Base-by-base conservation (phyloP, 495 filamentous ascomycete species). In the Neurospora pannonica region DNA sequence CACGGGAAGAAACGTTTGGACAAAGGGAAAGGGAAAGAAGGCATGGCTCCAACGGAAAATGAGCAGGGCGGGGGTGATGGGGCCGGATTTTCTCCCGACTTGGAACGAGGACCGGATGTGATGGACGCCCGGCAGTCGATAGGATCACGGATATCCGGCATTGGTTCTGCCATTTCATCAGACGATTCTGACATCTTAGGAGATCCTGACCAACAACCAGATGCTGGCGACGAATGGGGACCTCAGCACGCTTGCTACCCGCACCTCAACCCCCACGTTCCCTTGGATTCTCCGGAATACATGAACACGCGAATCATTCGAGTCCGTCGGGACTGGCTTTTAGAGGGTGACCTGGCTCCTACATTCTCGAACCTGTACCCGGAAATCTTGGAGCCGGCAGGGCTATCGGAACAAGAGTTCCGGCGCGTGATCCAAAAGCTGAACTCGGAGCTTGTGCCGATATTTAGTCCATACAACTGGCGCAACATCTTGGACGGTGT, bases 281-380 rank as follows among this genome's bases (percentile, higher is more conserved):
- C 95, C 2, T 79, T 92, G 24, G 86, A 89, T 67, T 95, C 93
- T 2, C 85, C 88, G 8, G 89, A 97, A 75, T 92, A 91, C 77
- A 81, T 86, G 60, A 89, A 84, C 8, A 99, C 96, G 19, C 90
- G 94, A 74, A 91, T 99, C 71, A 98, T 99, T 79, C 92, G 96
- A 2, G 91, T 99, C 71, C 87, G 89, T 34, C 87, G 96, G 34
- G 96, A 98, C 81, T 99, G 94, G 92, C 91, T 98, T 86, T 80
- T 93, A 28, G 87, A 88, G 54, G 97, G 94, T 6, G 96, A 99
- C 80, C 84, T 97, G n/a, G 94, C 94, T 9, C 96, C 96, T 21
- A 92, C 93, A 0, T 98, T 94, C 78, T 94, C 93, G 8, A 97
- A 97, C 75, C 87, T 97, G 1, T 99, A 98, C 76, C 96, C 96